Evolutionary conservation across 2,329 filamentous ascomycete genomes (phyloP).

Genomic region (Aspergillus fumigatus): DNA sequence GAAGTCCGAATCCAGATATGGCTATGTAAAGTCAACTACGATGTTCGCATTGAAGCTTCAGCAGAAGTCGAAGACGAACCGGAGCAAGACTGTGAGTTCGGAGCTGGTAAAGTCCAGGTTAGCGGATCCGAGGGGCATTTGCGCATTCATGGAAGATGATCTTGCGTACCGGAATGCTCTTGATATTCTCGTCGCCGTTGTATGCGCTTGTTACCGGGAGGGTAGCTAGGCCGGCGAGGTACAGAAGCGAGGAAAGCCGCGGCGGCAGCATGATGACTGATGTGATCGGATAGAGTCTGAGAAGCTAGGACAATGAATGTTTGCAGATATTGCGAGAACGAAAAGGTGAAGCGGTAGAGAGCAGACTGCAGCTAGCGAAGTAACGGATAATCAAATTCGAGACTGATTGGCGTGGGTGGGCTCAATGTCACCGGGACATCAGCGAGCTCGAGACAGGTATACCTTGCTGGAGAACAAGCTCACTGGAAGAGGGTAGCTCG

Average conservation of each 20-base stretch:
- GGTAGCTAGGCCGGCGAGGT: conserved; percentile 30
- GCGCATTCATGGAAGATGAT: neutral
- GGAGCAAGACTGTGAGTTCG: conserved; percentile 79
- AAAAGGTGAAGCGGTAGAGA: conserved; percentile 3
- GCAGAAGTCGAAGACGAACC: conserved; percentile 50
- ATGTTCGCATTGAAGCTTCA: conserved; percentile 8
- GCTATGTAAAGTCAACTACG: conserved; percentile 49
- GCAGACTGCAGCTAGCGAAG: conserved; percentile 16
- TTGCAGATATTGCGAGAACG: neutral
- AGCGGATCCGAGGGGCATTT: neutral
- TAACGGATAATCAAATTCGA: conserved; percentile 1
- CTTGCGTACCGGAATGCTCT: conserved; percentile 60
- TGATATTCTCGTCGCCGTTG: conserved; percentile 51
- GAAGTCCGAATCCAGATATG: conserved; percentile 97
- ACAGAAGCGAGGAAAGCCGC: conserved; percentile 31
- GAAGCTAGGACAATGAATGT: neutral
- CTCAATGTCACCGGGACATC: conserved; percentile 37
- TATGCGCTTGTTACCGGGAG: conserved; percentile 34
- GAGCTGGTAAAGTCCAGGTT: conserved; percentile 51
- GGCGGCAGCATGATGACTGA: conserved; percentile 28
- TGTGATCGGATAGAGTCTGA: conserved; percentile 1
- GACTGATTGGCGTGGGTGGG: conserved; percentile 5
- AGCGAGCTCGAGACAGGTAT: conserved; percentile 41
- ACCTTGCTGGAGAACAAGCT: conserved; percentile 2
- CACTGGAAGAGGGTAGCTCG: neutral